A percentile compares a stretch with the other conserved stretches of the same genome.
These are phyloP conservation scores for Alternaria tenuissima DNA, from an alignment of 2,329 filamentous ascomycete genomes.

Conservation along the genomic window DNA sequence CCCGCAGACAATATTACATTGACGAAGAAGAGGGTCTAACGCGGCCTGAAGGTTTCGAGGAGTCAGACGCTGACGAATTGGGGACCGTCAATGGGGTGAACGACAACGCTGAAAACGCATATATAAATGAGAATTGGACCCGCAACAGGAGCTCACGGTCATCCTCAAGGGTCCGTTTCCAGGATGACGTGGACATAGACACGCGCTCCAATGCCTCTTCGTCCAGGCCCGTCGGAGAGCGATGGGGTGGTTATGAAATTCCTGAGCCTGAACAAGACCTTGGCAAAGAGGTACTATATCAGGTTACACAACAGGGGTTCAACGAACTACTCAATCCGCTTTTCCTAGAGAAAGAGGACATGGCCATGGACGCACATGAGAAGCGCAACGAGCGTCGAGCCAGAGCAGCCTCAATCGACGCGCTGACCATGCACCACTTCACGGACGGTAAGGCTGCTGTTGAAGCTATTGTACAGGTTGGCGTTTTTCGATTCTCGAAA, in stretches of 20 bases:
- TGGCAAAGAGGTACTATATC: slow-evolving; percentile 87
- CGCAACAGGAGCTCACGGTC: slow-evolving; percentile 65
- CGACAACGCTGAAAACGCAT: slow-evolving; percentile 18
- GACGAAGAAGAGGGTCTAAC: slow-evolving; percentile 81
- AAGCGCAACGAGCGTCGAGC: slow-evolving; percentile 42
- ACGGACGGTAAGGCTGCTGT: slow-evolving; percentile 19
- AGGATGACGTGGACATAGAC: slow-evolving; percentile 75
- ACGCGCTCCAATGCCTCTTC: slow-evolving; percentile 76
- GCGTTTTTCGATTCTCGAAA: slow-evolving; percentile 40
- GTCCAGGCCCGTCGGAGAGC: slow-evolving; percentile 71
- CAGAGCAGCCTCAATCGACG: slow-evolving; percentile 31
- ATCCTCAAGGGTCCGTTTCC: slow-evolving; percentile 81
- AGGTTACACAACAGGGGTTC: slow-evolving; percentile 89
- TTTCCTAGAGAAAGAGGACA: slow-evolving; percentile 81
- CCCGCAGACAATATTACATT: slow-evolving; percentile 79
- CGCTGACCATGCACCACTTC: slow-evolving; percentile 25
- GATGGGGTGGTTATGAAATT: slow-evolving; percentile 80
- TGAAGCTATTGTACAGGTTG: slow-evolving; percentile 28
- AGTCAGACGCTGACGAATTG: slow-evolving; percentile 12
- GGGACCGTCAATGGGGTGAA: slow-evolving; percentile 21
- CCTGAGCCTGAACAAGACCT: slow-evolving; percentile 82
- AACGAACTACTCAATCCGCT: slow-evolving; percentile 90
- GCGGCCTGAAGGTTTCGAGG: slow-evolving; percentile 30
- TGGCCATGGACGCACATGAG: slow-evolving; percentile 70
- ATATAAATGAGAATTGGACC: slow-evolving; percentile 22